A percentile compares a stretch with the other conserved stretches of the same genome.
phyloP scores from a whole-genome alignment of 306 rosid species.

The Glycine latifolia region DNA sequence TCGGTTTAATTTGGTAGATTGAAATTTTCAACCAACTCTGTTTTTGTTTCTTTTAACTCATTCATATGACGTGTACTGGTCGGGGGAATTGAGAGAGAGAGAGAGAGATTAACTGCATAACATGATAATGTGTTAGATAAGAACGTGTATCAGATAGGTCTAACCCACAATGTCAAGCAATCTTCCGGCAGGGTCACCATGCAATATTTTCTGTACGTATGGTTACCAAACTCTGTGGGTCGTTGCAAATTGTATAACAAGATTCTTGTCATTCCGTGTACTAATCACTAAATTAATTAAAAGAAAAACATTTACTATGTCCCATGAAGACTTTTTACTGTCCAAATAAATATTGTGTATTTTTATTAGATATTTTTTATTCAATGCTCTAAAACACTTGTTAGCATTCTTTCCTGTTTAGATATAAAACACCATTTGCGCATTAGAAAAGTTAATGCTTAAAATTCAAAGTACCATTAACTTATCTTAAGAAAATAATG shows the following conservation, averaged over 20 bases:
- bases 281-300: neutral
- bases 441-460: too few relatives aligned
- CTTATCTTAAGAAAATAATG: too few relatives aligned
- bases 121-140: neutral
- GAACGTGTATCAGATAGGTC: neutral
- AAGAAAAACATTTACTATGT: too few relatives aligned
- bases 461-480: too few relatives aligned
- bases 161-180: slow-evolving; percentile 36
- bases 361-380: too few relatives aligned
- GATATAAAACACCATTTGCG: too few relatives aligned
- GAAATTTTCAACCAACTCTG: slow-evolving; percentile 35
- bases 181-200: slow-evolving; percentile 35
- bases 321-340: too few relatives aligned
- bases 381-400: too few relatives aligned
- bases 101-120: neutral
- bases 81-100: neutral
- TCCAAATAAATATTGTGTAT: too few relatives aligned
- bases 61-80: slow-evolving; percentile 24
- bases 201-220: slow-evolving; percentile 19
- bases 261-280: neutral
- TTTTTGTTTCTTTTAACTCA: neutral
- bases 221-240: neutral
- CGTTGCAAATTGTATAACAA: neutral
- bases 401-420: too few relatives aligned
- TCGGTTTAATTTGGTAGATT: slow-evolving; percentile 26